Conservation (phyloP, 345 rosid species). For the Syzygium grande region DNA sequence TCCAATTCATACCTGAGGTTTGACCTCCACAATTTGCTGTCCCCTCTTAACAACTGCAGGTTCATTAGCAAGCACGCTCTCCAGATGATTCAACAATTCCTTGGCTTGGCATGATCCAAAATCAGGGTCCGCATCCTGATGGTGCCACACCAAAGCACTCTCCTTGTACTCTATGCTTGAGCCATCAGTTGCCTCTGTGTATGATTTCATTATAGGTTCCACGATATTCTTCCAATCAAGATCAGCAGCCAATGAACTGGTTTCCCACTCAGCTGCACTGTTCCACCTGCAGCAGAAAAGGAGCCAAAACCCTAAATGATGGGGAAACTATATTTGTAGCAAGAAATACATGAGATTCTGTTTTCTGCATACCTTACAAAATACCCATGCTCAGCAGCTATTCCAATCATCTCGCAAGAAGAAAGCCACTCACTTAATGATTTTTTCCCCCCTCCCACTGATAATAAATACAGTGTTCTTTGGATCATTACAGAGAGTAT, state of each 20-base stretch:
- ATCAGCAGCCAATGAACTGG: slow-evolving; percentile 40
- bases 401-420: slow-evolving; percentile 63
- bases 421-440: slow-evolving; percentile 60
- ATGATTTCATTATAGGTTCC: slow-evolving; percentile 74
- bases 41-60: slow-evolving; percentile 84
- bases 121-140: slow-evolving; percentile 93
- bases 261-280: slow-evolving; percentile 60
- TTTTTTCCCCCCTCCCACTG: slow-evolving; percentile 64
- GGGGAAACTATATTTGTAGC: not conserved
- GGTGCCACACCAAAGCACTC: slow-evolving; percentile 89
- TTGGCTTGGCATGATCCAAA: slow-evolving; percentile 92
- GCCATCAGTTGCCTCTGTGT: slow-evolving; percentile 85
- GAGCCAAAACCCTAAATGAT: not conserved
- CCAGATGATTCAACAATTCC: slow-evolving; percentile 77
- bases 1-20: slow-evolving; percentile 72
- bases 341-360: not conserved
- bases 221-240: slow-evolving; percentile 72
- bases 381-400: slow-evolving; percentile 87
- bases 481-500: slow-evolving; percentile 49
- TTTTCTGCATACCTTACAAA: slow-evolving; percentile 37
- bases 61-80: slow-evolving; percentile 77
- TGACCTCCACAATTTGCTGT: slow-evolving; percentile 85
- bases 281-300: slow-evolving; percentile 40
- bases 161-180: slow-evolving; percentile 73
- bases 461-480: slow-evolving; percentile 66